phyloP scores from a whole-genome alignment of 2,329 filamentous ascomycete genomes.

The Helminthosporium solani region DNA sequence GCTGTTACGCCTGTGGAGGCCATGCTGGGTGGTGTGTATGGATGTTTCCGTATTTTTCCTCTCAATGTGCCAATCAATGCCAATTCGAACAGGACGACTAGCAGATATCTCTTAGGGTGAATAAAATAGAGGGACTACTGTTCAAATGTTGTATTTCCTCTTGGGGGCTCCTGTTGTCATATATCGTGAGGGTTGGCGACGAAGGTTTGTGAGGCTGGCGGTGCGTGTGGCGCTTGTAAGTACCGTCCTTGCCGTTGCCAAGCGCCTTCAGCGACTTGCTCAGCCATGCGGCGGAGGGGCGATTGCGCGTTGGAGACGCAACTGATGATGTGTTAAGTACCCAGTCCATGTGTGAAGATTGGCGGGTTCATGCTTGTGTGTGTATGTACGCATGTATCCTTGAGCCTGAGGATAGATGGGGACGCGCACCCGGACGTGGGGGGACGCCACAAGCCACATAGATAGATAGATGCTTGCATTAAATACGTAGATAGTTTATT shows the following conservation, averaged over 20 bases:
- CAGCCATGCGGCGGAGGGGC: conserved; percentile 31
- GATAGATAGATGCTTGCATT: too few species aligned
- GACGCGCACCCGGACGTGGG: conserved; percentile 19
- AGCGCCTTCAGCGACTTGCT: conserved; percentile 26
- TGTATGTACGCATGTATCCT: neutral
- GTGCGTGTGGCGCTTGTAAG: conserved; percentile 26
- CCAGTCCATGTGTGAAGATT: neutral
- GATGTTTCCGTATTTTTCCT: too few species aligned
- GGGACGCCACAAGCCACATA: conserved; percentile 33
- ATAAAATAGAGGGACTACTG: too few species aligned
- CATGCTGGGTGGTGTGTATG: conserved; percentile 27
- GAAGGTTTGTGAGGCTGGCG: conserved; percentile 30
- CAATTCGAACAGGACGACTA: conserved; percentile 11
- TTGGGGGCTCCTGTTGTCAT: too few species aligned
- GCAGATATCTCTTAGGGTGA: conserved; percentile 18
- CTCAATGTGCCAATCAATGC: too few species aligned
- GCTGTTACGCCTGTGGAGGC: conserved; percentile 34
- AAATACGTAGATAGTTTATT: too few species aligned
- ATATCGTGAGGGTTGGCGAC: too few species aligned
- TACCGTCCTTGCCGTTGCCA: conserved; percentile 23
- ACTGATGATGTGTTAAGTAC: conserved; percentile 5
- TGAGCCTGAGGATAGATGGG: neutral
- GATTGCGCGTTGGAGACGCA: conserved; percentile 35
- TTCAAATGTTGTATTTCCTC: too few species aligned
- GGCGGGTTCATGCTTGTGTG: neutral